Evolutionary conservation across 1,139 yeast species (phyloP).

Genomic region (Geotrichum aggregatum): DNA sequence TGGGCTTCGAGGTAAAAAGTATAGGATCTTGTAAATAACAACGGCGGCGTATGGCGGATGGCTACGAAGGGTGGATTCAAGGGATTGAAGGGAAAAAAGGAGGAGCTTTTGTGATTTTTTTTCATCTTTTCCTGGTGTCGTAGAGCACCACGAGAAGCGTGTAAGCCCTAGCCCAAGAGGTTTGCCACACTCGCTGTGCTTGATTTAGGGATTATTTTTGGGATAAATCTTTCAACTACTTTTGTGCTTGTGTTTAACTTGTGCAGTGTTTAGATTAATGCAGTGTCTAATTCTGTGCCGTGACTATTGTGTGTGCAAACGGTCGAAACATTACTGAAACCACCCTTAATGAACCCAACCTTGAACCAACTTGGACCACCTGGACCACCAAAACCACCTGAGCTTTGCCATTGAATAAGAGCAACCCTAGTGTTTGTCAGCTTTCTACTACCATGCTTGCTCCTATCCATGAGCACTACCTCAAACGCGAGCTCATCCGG

Average conservation of each 20-base stretch:
- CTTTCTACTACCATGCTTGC: background rate
- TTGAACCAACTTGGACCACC: no score
- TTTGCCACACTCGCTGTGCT: background rate
- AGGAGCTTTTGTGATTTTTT: background rate
- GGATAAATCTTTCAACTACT: background rate
- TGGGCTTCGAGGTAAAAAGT: background rate
- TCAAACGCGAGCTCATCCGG: constrained; percentile 72
- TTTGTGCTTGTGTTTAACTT: background rate
- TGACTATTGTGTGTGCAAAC: background rate
- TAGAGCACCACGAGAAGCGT: background rate
- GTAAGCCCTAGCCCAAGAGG: constrained; percentile 7
- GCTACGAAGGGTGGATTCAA: background rate
- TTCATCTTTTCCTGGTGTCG: background rate
- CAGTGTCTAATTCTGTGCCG: background rate
- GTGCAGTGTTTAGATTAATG: background rate
- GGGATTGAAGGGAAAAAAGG: background rate
- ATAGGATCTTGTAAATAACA: background rate
- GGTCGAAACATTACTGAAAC: no score
- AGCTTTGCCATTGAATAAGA: no score
- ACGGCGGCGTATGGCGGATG: background rate
- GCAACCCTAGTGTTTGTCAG: no score
- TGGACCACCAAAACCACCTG: no score
- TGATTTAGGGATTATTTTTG: background rate
- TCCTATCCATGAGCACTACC: constrained; percentile 67
- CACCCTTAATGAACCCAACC: no score